Evolutionary conservation across 129 eudicot species (phyloP).

Genomic region (Chrysanthemum lavandulifolium): DNA sequence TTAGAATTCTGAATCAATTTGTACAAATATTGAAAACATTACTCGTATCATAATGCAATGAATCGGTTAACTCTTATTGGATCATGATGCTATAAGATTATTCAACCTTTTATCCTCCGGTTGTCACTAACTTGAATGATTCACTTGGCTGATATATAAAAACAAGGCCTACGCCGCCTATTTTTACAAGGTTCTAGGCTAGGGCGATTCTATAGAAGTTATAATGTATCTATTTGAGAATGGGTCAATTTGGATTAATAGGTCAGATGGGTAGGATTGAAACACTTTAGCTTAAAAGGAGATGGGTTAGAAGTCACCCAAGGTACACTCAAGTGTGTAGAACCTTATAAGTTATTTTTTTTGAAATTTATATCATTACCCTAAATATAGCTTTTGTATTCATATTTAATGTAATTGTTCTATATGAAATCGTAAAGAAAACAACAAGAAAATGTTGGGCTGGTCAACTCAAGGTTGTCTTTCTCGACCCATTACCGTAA

Average conservation of each 20-base stretch:
- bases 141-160: background rate
- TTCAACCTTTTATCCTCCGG: background rate
- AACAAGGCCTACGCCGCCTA: background rate
- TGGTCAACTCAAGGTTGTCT: too few relatives aligned
- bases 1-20: too few relatives aligned
- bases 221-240: background rate
- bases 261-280: background rate
- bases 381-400: background rate
- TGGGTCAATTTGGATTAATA: background rate
- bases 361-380: background rate
- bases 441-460: too few relatives aligned
- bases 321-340: background rate
- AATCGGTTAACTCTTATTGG: constrained; percentile 1
- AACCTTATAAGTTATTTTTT: background rate
- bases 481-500: too few relatives aligned
- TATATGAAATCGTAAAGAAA: too few relatives aligned
- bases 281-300: background rate
- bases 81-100: background rate
- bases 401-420: background rate
- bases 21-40: background rate
- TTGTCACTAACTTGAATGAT: too few relatives aligned
- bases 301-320: background rate
- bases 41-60: background rate
- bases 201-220: background rate
- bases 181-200: background rate